Conservation (phyloP, 228 moss, liverwort and hornwort species). For the Sphagnum magellanicum region DNA sequence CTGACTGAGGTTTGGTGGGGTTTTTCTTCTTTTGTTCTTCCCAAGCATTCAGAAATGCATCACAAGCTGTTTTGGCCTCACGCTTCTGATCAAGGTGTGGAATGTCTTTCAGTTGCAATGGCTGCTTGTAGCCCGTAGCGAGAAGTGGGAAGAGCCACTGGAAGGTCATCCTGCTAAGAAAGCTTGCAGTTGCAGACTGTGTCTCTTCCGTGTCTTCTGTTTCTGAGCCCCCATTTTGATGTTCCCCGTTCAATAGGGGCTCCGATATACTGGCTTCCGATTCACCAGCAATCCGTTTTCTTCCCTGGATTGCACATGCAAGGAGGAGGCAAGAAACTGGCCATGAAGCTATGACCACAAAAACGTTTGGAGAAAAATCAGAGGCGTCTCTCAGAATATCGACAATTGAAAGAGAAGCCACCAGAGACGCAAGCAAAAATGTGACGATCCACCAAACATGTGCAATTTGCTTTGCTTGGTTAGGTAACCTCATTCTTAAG, state of each 20-base stretch:
- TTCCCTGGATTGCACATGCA: conserved; percentile 23
- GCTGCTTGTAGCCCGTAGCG: conserved; percentile 24
- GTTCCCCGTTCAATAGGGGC: conserved; percentile 15
- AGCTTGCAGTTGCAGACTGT: conserved; percentile 25
- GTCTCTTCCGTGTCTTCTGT: conserved; percentile 21
- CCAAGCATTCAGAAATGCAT: conserved; percentile 38
- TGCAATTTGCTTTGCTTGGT: conserved; percentile 29
- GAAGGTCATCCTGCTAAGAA: conserved; percentile 30
- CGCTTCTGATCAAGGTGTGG: conserved; percentile 29
- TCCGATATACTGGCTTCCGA: conserved; percentile 3
- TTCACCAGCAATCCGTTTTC: conserved; percentile 19
- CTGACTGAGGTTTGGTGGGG: conserved; percentile 19
- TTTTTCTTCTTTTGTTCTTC: conserved; percentile 20
- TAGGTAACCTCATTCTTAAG: conserved; percentile 25
- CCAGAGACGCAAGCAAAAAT: conserved; percentile 34
- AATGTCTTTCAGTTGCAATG: conserved; percentile 32
- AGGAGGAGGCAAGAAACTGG: conserved; percentile 41
- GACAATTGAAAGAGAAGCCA: conserved; percentile 18
- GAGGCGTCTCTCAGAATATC: conserved; percentile 29
- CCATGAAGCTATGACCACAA: conserved; percentile 36
- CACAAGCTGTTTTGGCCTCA: conserved; percentile 22
- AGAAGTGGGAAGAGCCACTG: conserved; percentile 48
- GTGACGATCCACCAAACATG: conserved; percentile 46
- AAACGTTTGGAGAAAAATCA: conserved; percentile 14
- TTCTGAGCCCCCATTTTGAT: conserved; percentile 1